Evolutionary conservation across 768 basidiomycete genomes (phyloP).

Genomic region (Russula griseocarnosa): DNA sequence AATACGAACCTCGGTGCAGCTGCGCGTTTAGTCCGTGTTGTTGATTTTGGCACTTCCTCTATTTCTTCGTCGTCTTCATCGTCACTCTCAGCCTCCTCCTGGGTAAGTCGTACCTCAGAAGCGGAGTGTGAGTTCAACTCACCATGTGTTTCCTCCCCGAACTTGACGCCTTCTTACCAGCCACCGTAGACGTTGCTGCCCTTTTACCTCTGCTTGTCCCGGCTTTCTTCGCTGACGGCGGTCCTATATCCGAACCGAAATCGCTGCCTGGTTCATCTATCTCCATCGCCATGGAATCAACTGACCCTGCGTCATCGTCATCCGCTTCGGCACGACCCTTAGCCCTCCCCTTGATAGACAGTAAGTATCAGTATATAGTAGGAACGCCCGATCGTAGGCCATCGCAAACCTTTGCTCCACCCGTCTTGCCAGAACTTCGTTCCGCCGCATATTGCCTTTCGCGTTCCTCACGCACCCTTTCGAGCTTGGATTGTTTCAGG

Average conservation of each 20-base stretch:
- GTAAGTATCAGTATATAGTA: background rate
- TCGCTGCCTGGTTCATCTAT: constrained; percentile 42
- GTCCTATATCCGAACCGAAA: constrained; percentile 29
- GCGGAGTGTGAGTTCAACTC: background rate
- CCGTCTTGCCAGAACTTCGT: constrained; percentile 33
- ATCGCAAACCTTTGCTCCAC: constrained; percentile 10
- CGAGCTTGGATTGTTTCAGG: constrained; percentile 44
- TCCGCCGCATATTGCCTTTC: constrained; percentile 59
- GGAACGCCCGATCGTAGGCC: background rate
- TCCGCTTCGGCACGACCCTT: constrained; percentile 51
- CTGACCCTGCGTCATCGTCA: constrained; percentile 49
- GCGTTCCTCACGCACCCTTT: constrained; percentile 64
- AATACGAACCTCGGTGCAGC: constrained; percentile 56
- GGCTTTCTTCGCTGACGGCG: constrained; percentile 31
- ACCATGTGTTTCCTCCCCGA: constrained; percentile 39
- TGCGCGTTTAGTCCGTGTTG: constrained; percentile 60
- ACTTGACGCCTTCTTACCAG: constrained; percentile 33
- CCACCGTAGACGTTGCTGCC: constrained; percentile 29
- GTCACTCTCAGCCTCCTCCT: constrained; percentile 56
- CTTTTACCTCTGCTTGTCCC: constrained; percentile 35
- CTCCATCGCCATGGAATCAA: constrained; percentile 78
- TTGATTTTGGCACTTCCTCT: constrained; percentile 44
- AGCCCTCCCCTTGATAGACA: constrained; percentile 38
- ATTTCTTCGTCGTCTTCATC: constrained; percentile 55
- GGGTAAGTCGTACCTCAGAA: constrained; percentile 37